A percentile compares a stretch with the other conserved stretches of the same genome.
Evolutionary conservation across 768 basidiomycete genomes (phyloP).

Genomic region (Hemileccinum rubropunctum): DNA sequence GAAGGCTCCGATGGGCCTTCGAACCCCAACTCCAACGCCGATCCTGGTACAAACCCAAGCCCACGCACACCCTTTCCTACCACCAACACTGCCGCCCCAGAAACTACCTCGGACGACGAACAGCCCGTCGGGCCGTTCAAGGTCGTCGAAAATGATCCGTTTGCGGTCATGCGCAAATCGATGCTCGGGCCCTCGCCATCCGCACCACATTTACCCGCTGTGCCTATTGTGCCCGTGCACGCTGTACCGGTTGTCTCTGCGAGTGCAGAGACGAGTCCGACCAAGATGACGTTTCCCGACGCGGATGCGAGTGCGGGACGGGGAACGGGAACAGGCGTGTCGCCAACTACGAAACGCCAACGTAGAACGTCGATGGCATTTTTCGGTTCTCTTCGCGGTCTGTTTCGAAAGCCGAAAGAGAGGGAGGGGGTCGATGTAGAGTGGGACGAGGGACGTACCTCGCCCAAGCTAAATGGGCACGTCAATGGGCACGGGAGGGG

Average conservation of each 20-base stretch:
- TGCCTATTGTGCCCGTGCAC: neutral
- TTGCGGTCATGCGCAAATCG: conserved; percentile 15
- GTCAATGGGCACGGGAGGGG: neutral
- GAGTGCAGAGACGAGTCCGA: neutral
- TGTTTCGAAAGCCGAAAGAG: conserved; percentile 25
- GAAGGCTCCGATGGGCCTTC: conserved; percentile 11
- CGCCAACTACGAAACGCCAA: conserved; percentile 10
- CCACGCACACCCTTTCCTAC: neutral
- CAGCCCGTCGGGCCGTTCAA: conserved; percentile 13
- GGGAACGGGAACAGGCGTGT: neutral
- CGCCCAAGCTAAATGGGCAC: neutral
- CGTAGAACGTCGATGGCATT: conserved; percentile 21
- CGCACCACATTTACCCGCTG: neutral
- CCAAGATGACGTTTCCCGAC: neutral
- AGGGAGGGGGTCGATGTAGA: neutral
- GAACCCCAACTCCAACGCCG: neutral
- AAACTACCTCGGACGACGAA: conserved; percentile 21
- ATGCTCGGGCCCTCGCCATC: conserved; percentile 2
- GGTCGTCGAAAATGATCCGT: conserved; percentile 26
- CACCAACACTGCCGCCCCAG: neutral
- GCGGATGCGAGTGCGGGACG: neutral
- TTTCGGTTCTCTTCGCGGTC: conserved; percentile 26
- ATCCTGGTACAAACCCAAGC: too few relatives aligned
- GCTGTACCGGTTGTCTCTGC: too few relatives aligned
- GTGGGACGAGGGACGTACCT: conserved; percentile 10